phyloP scores from a whole-genome alignment of 129 eudicot species.

The sunflower (Helianthus annuus) region HanXRQr2.0-SUNRISE NC_035440.2:10239619-10240118 shows the following conservation, averaged over 20 bases:
- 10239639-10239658: background rate
- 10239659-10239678: background rate
- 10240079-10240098: too few species aligned
- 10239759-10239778: too few species aligned
- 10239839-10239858: background rate
- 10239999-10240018: background rate
- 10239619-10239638: background rate
- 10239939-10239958: background rate
- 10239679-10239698: background rate
- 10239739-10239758: background rate
- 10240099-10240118: too few species aligned
- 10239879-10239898: constrained; percentile 3
- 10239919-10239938: background rate
- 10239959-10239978: background rate
- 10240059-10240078: background rate
- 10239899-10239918: background rate
- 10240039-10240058: background rate
- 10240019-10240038: constrained; percentile 1
- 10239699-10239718: background rate
- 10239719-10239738: background rate
- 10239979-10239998: background rate
- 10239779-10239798: background rate
- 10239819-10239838: background rate
- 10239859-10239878: background rate
- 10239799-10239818: background rate